phyloP scores from a whole-genome alignment of 169 alveolate genomes.

The Plasmodium yoelii region DNA sequence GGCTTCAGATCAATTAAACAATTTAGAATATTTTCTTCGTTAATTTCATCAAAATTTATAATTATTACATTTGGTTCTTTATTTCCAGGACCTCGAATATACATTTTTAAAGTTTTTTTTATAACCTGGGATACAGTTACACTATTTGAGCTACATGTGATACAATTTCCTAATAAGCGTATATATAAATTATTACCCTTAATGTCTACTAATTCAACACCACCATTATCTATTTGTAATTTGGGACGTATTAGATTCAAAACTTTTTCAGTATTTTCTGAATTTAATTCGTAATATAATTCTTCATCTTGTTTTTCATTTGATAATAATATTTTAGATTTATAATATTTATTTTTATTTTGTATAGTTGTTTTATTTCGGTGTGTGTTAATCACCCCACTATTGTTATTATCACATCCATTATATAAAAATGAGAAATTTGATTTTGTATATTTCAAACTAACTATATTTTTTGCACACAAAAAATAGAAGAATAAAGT shows the following conservation, averaged over 20 bases:
- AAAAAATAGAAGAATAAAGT: slow-evolving; percentile 12
- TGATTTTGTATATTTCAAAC: slow-evolving; percentile 25
- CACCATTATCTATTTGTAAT: slow-evolving; percentile 84
- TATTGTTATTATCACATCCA: slow-evolving; percentile 12
- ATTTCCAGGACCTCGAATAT: slow-evolving; percentile 73
- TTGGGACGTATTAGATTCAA: slow-evolving; percentile 85
- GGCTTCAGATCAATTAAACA: slow-evolving; percentile 60
- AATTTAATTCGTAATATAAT: slow-evolving; percentile 70
- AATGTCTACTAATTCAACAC: slow-evolving; percentile 79
- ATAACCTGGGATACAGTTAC: slow-evolving; percentile 83
- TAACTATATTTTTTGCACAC: slow-evolving; percentile 27
- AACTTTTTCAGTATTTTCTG: slow-evolving; percentile 82
- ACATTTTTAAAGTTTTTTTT: slow-evolving; percentile 80
- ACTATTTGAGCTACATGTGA: slow-evolving; percentile 82
- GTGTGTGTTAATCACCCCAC: slow-evolving; percentile 4
- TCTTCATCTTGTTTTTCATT: slow-evolving; percentile 51
- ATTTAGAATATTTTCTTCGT: slow-evolving; percentile 67
- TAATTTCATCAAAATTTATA: slow-evolving; percentile 77
- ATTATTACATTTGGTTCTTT: slow-evolving; percentile 81
- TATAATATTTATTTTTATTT: slow-evolving; percentile 27
- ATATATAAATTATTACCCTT: slow-evolving; percentile 74
- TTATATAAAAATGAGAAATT: slow-evolving; percentile 25
- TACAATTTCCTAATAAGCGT: slow-evolving; percentile 82
- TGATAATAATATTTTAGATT: slow-evolving; percentile 10
- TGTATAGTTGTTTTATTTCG: slow-evolving; percentile 31